Evolutionary conservation across 768 basidiomycete genomes (phyloP).

Genomic region (Serendipita sp.): DNA sequence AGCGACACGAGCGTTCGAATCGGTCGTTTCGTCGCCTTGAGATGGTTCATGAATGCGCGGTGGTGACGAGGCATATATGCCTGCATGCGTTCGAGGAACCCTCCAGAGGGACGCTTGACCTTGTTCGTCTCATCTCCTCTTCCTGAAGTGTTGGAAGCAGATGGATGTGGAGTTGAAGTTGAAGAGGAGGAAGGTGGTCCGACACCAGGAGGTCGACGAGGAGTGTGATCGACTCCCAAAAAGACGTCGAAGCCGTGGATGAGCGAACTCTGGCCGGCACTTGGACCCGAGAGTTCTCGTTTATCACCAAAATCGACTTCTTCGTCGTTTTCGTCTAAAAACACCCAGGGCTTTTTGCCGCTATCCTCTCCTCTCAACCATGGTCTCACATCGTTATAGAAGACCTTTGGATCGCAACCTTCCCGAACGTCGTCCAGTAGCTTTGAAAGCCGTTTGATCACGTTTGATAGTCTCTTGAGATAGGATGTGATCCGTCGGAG

Average conservation of each 20-base stretch:
- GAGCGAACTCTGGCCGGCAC: slow-evolving; percentile 84
- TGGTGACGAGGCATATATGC: slow-evolving; percentile 92
- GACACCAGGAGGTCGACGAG: background rate
- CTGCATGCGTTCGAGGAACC: slow-evolving; percentile 74
- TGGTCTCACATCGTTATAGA: slow-evolving; percentile 80
- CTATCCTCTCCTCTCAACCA: slow-evolving; percentile 83
- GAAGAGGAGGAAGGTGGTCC: no score
- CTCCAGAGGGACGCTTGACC: background rate
- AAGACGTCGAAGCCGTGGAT: slow-evolving; percentile 69
- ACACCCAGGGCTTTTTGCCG: slow-evolving; percentile 16
- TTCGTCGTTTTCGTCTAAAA: background rate
- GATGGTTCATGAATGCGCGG: slow-evolving; percentile 55
- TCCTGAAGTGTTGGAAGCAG: background rate
- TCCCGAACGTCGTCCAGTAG: slow-evolving; percentile 49
- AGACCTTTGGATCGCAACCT: slow-evolving; percentile 57
- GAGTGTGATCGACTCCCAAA: slow-evolving; percentile 45
- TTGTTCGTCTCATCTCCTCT: background rate
- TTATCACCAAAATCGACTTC: background rate
- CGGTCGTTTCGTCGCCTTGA: slow-evolving; percentile 45
- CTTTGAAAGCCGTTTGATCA: slow-evolving; percentile 45
- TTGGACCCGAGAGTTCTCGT: slow-evolving; percentile 47
- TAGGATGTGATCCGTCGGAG: slow-evolving; percentile 49
- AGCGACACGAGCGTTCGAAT: slow-evolving; percentile 6
- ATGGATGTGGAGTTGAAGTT: background rate
- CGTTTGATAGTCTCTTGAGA: slow-evolving; percentile 39